Conservation (phyloP, 2,329 filamentous ascomycete genomes). For the Moelleriella libera region DNA sequence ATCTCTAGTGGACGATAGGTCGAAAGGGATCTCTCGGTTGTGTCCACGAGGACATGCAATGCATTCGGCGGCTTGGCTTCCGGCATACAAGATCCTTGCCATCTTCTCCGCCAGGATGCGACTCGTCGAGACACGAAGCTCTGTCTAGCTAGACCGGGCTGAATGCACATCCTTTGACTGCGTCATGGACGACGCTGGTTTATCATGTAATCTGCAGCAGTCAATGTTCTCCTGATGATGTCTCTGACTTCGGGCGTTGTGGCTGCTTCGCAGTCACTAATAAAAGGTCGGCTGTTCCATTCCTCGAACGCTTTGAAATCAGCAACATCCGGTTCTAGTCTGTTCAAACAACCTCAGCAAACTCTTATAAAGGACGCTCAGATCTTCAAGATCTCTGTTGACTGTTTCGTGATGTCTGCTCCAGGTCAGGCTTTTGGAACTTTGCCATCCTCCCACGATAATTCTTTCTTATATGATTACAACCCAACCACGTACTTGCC, state of each 20-base stretch:
- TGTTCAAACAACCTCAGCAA: too few relatives aligned
- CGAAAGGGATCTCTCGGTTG: too few relatives aligned
- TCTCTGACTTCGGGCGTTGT: too few relatives aligned
- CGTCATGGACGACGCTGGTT: too few relatives aligned
- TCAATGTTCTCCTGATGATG: too few relatives aligned
- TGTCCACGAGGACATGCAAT: not conserved
- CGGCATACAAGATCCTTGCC: conserved; percentile 1
- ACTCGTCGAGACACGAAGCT: conserved; percentile 2
- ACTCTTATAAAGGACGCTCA: too few relatives aligned
- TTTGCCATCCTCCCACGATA: not conserved
- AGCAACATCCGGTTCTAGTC: conserved; percentile 1
- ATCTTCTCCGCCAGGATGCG: not conserved
- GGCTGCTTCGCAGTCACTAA: too few relatives aligned
- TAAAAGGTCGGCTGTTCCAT: conserved; percentile 1
- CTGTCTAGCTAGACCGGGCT: too few relatives aligned
- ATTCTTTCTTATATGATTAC: conserved; percentile 1
- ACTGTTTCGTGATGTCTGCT: conserved; percentile 1
- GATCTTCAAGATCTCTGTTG: not conserved
- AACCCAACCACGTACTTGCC: not conserved
- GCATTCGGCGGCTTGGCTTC: conserved; percentile 3
- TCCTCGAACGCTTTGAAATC: not conserved
- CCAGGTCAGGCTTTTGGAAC: not conserved
- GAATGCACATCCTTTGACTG: too few relatives aligned
- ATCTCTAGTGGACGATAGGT: not conserved
- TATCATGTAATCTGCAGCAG: too few relatives aligned